Evolutionary conservation across 2,329 filamentous ascomycete species (phyloP).

Genomic region (Parafenestella ontariensis): DNA sequence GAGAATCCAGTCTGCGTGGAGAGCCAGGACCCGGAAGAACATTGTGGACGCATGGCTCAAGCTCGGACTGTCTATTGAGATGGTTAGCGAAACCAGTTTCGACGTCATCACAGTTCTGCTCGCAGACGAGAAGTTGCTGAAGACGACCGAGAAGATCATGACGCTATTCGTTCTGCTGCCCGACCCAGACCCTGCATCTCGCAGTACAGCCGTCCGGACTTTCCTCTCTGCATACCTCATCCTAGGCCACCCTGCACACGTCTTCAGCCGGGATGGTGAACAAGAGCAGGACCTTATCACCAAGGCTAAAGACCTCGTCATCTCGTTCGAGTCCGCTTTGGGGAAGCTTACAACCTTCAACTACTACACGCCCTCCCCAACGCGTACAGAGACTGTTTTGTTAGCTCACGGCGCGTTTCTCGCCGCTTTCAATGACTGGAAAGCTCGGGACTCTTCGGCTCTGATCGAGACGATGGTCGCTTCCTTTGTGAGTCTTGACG

Average conservation of each 20-base stretch:
- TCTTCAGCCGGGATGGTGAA: conserved; percentile 76
- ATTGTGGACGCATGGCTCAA: conserved; percentile 70
- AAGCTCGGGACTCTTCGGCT: conserved; percentile 78
- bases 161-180: conserved; percentile 70
- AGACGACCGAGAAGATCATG: conserved; percentile 71
- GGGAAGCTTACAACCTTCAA: conserved; percentile 71
- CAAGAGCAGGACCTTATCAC: conserved; percentile 75
- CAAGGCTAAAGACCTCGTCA: conserved; percentile 78
- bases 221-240: conserved; percentile 84
- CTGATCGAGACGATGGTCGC: conserved; percentile 85
- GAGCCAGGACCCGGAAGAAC: conserved; percentile 63
- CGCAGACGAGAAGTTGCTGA: conserved; percentile 69
- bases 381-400: conserved; percentile 67
- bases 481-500: conserved; percentile 83
- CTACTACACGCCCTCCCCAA: conserved; percentile 69
- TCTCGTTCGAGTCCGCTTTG: conserved; percentile 78
- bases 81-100: conserved; percentile 73
- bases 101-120: conserved; percentile 76
- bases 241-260: conserved; percentile 77
- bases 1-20: conserved; percentile 76
- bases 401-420: conserved; percentile 77
- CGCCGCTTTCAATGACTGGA: conserved; percentile 83
- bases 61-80: conserved; percentile 73
- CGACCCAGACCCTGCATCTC: conserved; percentile 65
- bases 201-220: conserved; percentile 72